Evolutionary conservation across 2,329 filamentous ascomycete species (phyloP).

Genomic region (Waltergamsia citrina): DNA sequence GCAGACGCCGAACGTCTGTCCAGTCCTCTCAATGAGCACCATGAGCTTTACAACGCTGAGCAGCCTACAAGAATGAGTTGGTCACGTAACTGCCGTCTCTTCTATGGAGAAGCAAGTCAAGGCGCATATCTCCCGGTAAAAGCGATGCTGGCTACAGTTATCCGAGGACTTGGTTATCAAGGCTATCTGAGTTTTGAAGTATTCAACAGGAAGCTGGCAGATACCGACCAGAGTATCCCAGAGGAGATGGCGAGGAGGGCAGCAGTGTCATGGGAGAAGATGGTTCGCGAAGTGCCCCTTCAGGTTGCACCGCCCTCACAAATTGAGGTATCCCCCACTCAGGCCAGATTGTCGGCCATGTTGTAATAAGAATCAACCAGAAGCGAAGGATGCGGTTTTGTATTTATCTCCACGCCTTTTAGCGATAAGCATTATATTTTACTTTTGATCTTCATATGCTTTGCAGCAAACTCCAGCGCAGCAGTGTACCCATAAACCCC

Average conservation of each 20-base stretch:
- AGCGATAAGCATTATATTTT: conserved; percentile 5
- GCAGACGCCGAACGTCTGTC: conserved; percentile 59
- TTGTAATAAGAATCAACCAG: conserved; percentile 12
- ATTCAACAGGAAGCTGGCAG: conserved; percentile 35
- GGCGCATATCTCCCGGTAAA: conserved; percentile 61
- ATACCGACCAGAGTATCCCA: conserved; percentile 8
- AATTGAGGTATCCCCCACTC: conserved; percentile 10
- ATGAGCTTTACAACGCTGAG: conserved; percentile 21
- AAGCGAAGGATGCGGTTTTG: conserved; percentile 1
- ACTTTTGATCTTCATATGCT: conserved; percentile 30
- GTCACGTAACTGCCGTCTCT: conserved; percentile 58
- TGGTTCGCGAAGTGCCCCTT: conserved; percentile 26
- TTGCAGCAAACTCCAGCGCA: conserved; percentile 44
- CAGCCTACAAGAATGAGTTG: conserved; percentile 59
- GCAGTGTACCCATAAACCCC: conserved; percentile 52
- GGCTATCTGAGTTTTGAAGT: conserved; percentile 67
- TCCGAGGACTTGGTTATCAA: conserved; percentile 54
- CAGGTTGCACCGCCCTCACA: conserved; percentile 10
- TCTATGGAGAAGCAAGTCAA: conserved; percentile 41
- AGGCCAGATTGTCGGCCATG: conserved; percentile 21
- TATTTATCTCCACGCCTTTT: conserved; percentile 2
- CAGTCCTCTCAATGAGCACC: conserved; percentile 39
- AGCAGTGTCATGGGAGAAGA: conserved; percentile 39
- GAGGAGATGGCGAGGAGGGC: conserved; percentile 40
- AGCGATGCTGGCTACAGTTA: conserved; percentile 50